Evolutionary conservation across 371 early-diverging fungal genomes (phyloP).

Genomic region (Choanephora cucurbitarum): DNA sequence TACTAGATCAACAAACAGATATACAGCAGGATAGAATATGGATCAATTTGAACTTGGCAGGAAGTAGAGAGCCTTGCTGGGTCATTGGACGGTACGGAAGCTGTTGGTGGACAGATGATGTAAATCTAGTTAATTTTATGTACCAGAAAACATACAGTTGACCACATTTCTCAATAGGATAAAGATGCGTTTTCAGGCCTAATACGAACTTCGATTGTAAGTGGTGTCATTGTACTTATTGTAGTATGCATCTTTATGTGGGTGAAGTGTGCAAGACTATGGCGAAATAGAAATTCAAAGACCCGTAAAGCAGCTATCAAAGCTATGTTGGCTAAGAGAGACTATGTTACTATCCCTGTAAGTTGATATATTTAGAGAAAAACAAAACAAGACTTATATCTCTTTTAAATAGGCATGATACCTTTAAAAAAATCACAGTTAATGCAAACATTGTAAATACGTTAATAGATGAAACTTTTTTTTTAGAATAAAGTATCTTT

Average conservation of each 20-base stretch:
- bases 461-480: no score
- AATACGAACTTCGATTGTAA: slow-evolving; percentile 39
- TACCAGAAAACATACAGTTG: neutral
- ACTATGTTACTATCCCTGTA: slow-evolving; percentile 51
- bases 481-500: no score
- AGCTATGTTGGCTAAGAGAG: slow-evolving; percentile 33
- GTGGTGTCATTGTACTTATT: slow-evolving; percentile 42
- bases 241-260: slow-evolving; percentile 40
- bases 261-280: slow-evolving; percentile 45
- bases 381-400: no score
- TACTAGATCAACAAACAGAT: slow-evolving; percentile 1
- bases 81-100: slow-evolving; percentile 33
- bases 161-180: neutral
- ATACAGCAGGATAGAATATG: slow-evolving; percentile 23
- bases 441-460: no score
- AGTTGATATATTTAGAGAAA: no score
- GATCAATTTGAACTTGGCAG: slow-evolving; percentile 40
- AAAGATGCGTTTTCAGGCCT: slow-evolving; percentile 19
- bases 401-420: no score
- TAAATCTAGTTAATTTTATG: slow-evolving; percentile 7
- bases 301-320: slow-evolving; percentile 37
- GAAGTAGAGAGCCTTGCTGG: slow-evolving; percentile 31
- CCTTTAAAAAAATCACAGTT: no score
- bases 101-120: slow-evolving; percentile 44
- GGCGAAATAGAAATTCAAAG: slow-evolving; percentile 36